These are phyloP conservation scores for Alternaria brassicae DNA, from an alignment of 2,329 filamentous ascomycete genomes.

Conservation along the genomic window DNA sequence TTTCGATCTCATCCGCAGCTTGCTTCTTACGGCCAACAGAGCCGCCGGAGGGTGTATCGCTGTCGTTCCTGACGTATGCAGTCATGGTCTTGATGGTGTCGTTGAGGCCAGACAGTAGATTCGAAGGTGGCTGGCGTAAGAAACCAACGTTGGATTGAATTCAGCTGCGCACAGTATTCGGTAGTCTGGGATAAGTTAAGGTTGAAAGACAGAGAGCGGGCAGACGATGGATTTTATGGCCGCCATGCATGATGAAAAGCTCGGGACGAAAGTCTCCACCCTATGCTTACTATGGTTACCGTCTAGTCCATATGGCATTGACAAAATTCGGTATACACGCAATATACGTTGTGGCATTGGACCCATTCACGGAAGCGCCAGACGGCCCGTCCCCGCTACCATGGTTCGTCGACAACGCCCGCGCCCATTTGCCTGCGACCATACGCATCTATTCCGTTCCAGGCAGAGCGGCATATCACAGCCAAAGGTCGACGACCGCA, in stretches of 20 bases:
- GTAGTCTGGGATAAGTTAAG: not conserved
- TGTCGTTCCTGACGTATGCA: slow-evolving; percentile 4
- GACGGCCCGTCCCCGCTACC: slow-evolving; percentile 9
- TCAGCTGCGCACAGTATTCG: not conserved
- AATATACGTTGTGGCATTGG: slow-evolving; percentile 5
- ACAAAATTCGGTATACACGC: not conserved
- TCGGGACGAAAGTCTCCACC: not conserved
- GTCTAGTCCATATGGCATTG: not conserved
- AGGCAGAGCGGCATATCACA: not conserved
- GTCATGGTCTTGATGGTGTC: slow-evolving; percentile 11
- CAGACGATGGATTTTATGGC: not conserved
- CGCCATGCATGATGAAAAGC: not conserved
- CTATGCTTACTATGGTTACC: not conserved
- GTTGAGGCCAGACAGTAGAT: not conserved
- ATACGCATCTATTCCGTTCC: not conserved
- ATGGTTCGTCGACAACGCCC: slow-evolving; percentile 7
- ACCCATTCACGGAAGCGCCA: slow-evolving; percentile 1
- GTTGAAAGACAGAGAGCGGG: not conserved
- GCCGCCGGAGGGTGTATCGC: slow-evolving; percentile 9
- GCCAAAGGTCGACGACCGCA: not conserved
- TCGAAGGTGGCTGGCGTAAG: not conserved
- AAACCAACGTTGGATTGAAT: not conserved
- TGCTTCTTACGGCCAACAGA: slow-evolving; percentile 9
- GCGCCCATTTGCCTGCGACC: not conserved
- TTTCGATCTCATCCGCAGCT: slow-evolving; percentile 7